These are phyloP conservation scores for Uronychia setigera DNA, from an alignment of 73 alveolate genomes.

Conservation along the genomic window DNA sequence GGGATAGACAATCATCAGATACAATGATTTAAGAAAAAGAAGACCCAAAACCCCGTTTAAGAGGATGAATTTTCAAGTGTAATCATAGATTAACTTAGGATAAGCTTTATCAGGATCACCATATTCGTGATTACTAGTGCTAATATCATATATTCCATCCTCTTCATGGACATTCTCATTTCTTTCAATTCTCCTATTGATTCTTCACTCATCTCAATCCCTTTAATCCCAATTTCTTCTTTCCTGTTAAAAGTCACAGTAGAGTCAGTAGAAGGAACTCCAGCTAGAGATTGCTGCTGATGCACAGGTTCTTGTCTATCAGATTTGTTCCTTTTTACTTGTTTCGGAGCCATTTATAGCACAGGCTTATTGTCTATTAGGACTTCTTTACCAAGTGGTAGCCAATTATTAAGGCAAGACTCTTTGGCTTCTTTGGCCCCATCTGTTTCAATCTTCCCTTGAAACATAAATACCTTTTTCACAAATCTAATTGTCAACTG, in stretches of 20 bases:
- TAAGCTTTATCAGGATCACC: too few relatives aligned
- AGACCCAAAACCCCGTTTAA: too few relatives aligned
- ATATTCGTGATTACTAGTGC: too few relatives aligned
- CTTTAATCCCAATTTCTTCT: too few relatives aligned
- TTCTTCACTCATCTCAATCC: background rate
- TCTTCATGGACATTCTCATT: background rate
- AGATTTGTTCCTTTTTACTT: background rate
- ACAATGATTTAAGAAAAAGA: too few relatives aligned
- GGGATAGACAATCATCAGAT: background rate
- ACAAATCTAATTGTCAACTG: constrained; percentile 3
- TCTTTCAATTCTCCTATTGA: background rate
- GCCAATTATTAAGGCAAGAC: background rate
- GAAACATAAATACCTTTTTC: constrained; percentile 5
- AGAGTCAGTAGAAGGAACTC: background rate
- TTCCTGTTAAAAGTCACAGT: too few relatives aligned
- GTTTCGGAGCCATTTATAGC: background rate
- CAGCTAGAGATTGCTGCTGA: background rate
- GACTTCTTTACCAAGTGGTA: background rate
- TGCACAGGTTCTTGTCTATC: background rate
- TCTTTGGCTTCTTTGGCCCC: background rate
- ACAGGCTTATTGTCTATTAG: background rate
- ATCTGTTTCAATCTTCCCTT: constrained; percentile 13
- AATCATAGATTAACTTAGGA: too few relatives aligned
- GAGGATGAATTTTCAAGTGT: too few relatives aligned
- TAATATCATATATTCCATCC: too few relatives aligned